Evolutionary conservation across 257 asterid species (phyloP), one percentile per base, ranked within the genome.

Genomic region (Capsicum baccatum): DNA sequence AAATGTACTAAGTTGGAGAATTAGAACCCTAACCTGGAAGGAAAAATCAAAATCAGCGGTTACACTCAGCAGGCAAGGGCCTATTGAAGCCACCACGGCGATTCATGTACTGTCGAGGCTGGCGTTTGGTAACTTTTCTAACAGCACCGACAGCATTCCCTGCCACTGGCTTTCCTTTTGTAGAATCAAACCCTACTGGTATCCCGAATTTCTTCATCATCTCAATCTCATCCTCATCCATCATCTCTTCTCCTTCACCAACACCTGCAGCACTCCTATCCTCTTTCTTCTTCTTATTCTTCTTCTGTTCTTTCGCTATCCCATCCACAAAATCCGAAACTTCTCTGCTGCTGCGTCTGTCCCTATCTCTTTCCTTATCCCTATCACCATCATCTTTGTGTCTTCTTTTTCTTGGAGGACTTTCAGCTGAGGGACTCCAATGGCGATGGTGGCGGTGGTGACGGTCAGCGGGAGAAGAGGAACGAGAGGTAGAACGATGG

Each of bases 71-170:
- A 52, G 99, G 99, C 91, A 96, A 90, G 64, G 99, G 99, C 79
- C 99, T 93, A 91, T 96, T 96, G 88, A 96, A 96, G 12, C 99
- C 99, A 33, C 99, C 98, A n/a, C 99, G 97, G 62, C 99, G 93
- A 84, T 96, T 96, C 99, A 96, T 96, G 89, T 96, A 96, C 93
- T 96, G 99, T 82, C 99, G 87, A 11, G 99, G 99, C 92, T 94
- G 98, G 90, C 99, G 87, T 88, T 96, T 96, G 4, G 99, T 96
- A 73, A 96, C 98, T 89, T 93, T 94, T 88, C 99, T 92, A 76
- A 96, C 98, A 3, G 93, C 92, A 35, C 99, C 99, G 11, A 96
- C 92, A 76, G 92, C 99, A 85, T 96, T 96, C 3, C 99, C 99
- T 0, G 87, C 47, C 59, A 96, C 98, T 11, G 97, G 92, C 89